Percentiles rank a stretch among this genome's conserved stretches.
phyloP scores from a whole-genome alignment of 192 early-diverging fungal genomes.

The Backusella parvicylindrica region DNA sequence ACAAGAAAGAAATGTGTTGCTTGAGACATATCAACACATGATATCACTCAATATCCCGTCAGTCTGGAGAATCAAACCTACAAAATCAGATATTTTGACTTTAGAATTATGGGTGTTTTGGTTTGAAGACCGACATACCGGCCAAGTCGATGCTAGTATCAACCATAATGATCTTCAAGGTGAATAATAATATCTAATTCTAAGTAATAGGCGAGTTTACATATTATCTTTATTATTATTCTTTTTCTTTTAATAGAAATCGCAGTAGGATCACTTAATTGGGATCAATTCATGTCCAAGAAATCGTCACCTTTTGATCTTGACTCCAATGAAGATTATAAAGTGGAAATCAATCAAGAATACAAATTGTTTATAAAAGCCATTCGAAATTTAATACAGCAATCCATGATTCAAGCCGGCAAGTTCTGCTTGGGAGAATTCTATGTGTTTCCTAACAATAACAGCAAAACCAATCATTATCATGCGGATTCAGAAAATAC shows the following conservation, averaged over 20 bases:
- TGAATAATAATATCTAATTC: neutral
- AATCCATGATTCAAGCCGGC: slow-evolving; percentile 15
- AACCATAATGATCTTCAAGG: slow-evolving; percentile 12
- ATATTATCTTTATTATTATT: neutral
- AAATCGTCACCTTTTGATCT: slow-evolving; percentile 10
- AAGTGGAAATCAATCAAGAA: slow-evolving; percentile 6
- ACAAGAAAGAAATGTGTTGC: neutral
- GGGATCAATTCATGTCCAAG: slow-evolving; percentile 16
- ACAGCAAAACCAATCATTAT: neutral
- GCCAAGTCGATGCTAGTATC: slow-evolving; percentile 6
- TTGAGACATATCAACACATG: neutral
- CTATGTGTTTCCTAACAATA: slow-evolving; percentile 10
- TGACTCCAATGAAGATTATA: neutral
- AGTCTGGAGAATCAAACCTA: neutral
- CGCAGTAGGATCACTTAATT: slow-evolving; percentile 14
- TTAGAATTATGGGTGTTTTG: slow-evolving; percentile 28
- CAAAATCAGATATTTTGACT: neutral
- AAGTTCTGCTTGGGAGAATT: slow-evolving; percentile 15
- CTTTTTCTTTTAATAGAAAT: neutral
- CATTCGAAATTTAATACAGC: slow-evolving; percentile 17
- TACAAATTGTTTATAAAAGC: slow-evolving; percentile 19
- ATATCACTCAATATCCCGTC: slow-evolving; percentile 4
- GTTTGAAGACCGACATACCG: slow-evolving; percentile 26
- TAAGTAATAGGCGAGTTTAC: neutral
- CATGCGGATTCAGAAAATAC: slow-evolving; percentile 6